Percentiles rank a stretch among this genome's conserved stretches.
Evolutionary conservation across 2,329 filamentous ascomycete genomes (phyloP).

Genomic region (Leptographium flavum): DNA sequence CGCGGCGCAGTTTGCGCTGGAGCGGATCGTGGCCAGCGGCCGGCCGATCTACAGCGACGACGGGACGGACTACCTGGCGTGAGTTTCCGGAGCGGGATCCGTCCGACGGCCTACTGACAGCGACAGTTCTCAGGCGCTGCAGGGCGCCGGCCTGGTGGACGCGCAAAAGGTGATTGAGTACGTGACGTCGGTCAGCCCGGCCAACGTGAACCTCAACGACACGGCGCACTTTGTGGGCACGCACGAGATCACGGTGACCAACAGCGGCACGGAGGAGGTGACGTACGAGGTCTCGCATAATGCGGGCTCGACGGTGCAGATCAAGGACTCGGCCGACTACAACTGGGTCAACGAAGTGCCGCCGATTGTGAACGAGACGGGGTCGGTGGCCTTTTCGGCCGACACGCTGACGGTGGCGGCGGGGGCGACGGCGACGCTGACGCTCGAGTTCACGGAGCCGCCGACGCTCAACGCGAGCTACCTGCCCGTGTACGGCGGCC

Average conservation of each 20-base stretch:
- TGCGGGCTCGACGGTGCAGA: conserved; percentile 1
- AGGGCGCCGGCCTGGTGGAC: conserved; percentile 9
- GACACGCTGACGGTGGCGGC: neutral
- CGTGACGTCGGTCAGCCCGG: conserved; percentile 1
- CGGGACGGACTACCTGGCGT: neutral
- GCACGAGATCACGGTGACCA: conserved; percentile 4
- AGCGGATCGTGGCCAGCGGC: conserved; percentile 1
- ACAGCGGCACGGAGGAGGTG: neutral
- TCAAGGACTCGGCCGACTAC: conserved; percentile 6
- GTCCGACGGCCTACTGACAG: conserved; percentile 3
- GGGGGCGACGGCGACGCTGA: conserved; percentile 2
- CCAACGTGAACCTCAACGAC: conserved; percentile 8
- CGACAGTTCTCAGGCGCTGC: too few relatives aligned
- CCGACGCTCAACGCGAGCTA: conserved; percentile 10
- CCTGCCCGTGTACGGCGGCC: conserved; percentile 21
- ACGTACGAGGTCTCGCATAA: conserved; percentile 6
- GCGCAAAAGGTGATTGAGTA: conserved; percentile 7
- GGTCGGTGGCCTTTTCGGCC: neutral
- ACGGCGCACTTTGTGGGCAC: conserved; percentile 6
- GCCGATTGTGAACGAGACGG: neutral
- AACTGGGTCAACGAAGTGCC: conserved; percentile 7
- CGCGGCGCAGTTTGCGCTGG: neutral
- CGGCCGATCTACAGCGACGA: neutral
- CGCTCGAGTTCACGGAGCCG: conserved; percentile 2
- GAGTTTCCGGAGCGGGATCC: neutral